Base-by-base conservation (phyloP, 106 monocot species). In the Gastrodia elata region DNA sequence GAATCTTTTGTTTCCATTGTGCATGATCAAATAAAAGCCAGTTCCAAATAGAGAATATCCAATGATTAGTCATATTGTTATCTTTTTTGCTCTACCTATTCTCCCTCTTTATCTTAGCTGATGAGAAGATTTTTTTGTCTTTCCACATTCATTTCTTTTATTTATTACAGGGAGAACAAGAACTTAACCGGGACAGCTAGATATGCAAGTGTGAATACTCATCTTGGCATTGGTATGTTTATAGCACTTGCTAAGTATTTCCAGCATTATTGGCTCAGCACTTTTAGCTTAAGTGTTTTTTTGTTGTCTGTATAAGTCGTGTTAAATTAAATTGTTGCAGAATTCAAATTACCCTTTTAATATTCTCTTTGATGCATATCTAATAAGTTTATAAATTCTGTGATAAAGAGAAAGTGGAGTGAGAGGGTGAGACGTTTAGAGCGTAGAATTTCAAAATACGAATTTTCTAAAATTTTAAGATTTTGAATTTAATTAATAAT, bases 181-280 rank as follows among this genome's bases (percentile, higher is more conserved):
- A 84, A 84, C 64, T 77, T 84, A 46, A 84, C 84, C 33, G 84
- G 84, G 38, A 84, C 84, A 40, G 84, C 84, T 70, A 73, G 84
- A 77, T 84, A 84, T 77, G 84, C 84, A 35, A 84, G 84, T 70
- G 69, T 77, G 74, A 84, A 84, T 73, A 84, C 84, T 64, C 84
- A 84, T 75, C 84, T 84, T 20, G 84, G 84, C 70, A 81, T 84
- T 56, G 84, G 85, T 85, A 79, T 68, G 49, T 25, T 8, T 61
- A 30, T 27, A 15, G 43, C 13, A 42, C 13, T 61, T 22, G 30
- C 8, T 28, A 26, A 27, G 30, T 27, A 30, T 30, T 61, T 61
- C 30, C 30, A 61, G 59, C 16, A 30, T 61, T 61, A 52, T 52
- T 52, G 3, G 20, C 52, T 22, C 22, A 52, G 6, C n/a, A 22